Evolutionary conservation across 345 rosid species (phyloP).

Genomic region (Excoecaria agallocha): DNA sequence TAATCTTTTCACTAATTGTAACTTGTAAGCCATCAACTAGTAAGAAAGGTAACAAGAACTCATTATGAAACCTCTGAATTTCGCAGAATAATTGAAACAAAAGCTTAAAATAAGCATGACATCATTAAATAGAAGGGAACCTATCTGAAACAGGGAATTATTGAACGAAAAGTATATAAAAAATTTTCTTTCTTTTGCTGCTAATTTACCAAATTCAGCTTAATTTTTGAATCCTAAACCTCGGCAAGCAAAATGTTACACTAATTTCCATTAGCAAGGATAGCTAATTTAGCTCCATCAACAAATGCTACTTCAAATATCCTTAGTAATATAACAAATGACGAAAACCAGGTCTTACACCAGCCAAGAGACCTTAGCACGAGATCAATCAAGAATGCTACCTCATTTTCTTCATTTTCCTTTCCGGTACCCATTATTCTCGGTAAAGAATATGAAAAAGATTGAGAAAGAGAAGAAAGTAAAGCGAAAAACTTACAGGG

Average conservation of each 20-base stretch:
- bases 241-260: background rate
- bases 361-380: background rate
- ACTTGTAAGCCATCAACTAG: background rate
- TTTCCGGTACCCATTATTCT: background rate
- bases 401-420: background rate
- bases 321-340: background rate
- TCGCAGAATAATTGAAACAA: background rate
- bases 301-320: background rate
- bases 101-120: background rate
- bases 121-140: too few relatives aligned
- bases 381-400: background rate
- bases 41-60: background rate
- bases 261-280: background rate
- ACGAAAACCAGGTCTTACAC: background rate
- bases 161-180: background rate
- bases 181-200: background rate
- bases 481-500: background rate
- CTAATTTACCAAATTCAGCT: background rate
- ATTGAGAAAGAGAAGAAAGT: background rate
- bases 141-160: background rate
- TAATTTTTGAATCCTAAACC: background rate
- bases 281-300: background rate
- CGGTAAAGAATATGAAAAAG: background rate
- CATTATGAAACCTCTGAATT: background rate
- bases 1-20: background rate